Evolutionary conservation across 805 yeast genomes (phyloP), one percentile per base, ranked within the genome.

Genomic region (Kodamaea neixiangensis): DNA sequence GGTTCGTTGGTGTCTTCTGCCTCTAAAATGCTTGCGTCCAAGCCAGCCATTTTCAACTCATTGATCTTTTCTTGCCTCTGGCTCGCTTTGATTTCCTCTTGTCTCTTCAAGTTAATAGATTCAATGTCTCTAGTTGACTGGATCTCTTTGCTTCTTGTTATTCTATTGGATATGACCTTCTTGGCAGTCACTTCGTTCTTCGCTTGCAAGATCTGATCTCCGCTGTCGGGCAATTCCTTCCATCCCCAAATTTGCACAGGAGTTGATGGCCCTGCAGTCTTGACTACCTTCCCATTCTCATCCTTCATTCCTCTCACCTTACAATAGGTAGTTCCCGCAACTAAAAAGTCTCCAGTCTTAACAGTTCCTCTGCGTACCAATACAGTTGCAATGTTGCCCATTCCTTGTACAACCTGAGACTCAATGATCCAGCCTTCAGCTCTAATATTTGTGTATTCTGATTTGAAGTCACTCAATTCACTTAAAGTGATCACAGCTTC

Each of bases 211-310:
- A 89, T 83, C 55, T 81, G 81, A 55, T 90, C 97, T 7, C 99
- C 99, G 9, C 96, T 94, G 47, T 82, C 88, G 0, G 98, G 98
- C 34, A 92, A 70, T 33, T 84, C 92, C 63, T 87, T 91, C 99
- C 99, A 94, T 0, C 99, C 99, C 64, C 89, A 79, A 6, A 94
- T 76, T 60, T 90, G 96, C 1, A 89, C 96, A 0, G 98, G 97
- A 7, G 87, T 85, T 0, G 97, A 86, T 0, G 99, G 98, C 0
- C 82, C 81, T 0, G 96, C 97, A 25, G 66, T 52, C 52, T 82
- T 80, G 7, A 90, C 67, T 0, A 75, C 51, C 55, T 82, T 82
- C 3, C 93, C 92, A 51, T 71, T 64, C 56, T 90, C 97, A 66
- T 90, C 88, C 50, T 77, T 78, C 79, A 94, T 80, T 14, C 86